Evolutionary conservation across 2,329 filamentous ascomycete species (phyloP), one percentile per base, ranked within the genome.

Genomic region (Thermomyces lanuginosus): DNA sequence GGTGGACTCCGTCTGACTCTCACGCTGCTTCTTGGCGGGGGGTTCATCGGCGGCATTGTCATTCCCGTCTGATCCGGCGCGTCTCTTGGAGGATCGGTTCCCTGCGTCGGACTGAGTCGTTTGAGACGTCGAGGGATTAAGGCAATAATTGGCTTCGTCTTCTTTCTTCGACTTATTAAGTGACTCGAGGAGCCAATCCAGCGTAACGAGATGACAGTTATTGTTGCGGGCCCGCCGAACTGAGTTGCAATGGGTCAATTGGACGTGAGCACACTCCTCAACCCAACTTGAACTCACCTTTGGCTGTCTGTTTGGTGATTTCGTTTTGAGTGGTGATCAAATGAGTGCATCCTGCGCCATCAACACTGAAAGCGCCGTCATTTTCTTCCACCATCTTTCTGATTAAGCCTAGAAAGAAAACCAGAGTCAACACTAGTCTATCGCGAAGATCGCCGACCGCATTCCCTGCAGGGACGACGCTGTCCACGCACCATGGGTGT

Each of bases 131-230:
- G 11, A 22, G 24, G 29, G 10, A 9, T 29, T 31, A 10, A 61
- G 35, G 2, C 52, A 28, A 32, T 59, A 60, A 0, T 43, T 31
- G 8, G 49, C 46, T 29, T 57, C 55, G 6, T 54, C 38, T 6
- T 60, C 40, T 16, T 51, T 57, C 7, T 51, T 44, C 23, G 53
- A 55, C 9, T 51, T 46, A 8, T 51, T 35, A 19, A 64, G 51
- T 12, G 62, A 71, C n/a, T 72, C 62, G 2, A 65, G 36, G n/a
- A 73, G 51, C 72, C 70, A 76, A 13, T 63, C 51, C 0, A 69
- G 43, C 8, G 45, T 55, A 20, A 77, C 58, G 25, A 76, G 57
- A 6, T 55, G 57, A n/a, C 72, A 43, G 17, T 46, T 49, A 22
- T 60, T 55, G 11, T n/a, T n/a, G n/a, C n/a, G n/a, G n/a, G n/a